Percentiles rank a stretch among this genome's conserved stretches.
phyloP scores from a whole-genome alignment of 2,329 filamentous ascomycete genomes.

The Aspergillus latus region DNA sequence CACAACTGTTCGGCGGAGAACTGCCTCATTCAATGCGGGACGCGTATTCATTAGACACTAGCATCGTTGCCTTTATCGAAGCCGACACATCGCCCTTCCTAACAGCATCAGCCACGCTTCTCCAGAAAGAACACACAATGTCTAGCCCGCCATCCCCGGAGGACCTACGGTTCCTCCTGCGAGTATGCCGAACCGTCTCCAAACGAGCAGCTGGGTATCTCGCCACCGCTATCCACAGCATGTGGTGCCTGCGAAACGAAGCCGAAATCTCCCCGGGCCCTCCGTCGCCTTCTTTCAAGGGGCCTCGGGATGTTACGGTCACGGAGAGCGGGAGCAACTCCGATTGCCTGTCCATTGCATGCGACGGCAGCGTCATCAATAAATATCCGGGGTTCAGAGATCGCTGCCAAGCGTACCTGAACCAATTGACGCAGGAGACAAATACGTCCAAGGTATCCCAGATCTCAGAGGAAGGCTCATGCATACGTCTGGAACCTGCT shows the following conservation, averaged over 20 bases:
- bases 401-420: constrained; percentile 45
- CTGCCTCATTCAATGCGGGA: constrained; percentile 56
- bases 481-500: constrained; percentile 43
- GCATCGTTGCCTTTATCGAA: constrained; percentile 59
- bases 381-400: constrained; percentile 52
- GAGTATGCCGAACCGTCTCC: constrained; percentile 55
- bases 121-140: constrained; percentile 55
- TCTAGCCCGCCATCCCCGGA: constrained; percentile 45
- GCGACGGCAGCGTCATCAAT: constrained; percentile 54
- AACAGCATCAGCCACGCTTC: constrained; percentile 42
- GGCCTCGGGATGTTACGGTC: constrained; percentile 38
- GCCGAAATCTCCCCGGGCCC: constrained; percentile 41
- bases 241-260: constrained; percentile 57
- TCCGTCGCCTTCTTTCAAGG: constrained; percentile 26
- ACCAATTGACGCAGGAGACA: constrained; percentile 39
- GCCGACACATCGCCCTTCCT: constrained; percentile 43
- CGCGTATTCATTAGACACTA: constrained; percentile 60
- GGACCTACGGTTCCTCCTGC: constrained; percentile 57
- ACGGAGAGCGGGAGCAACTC: constrained; percentile 32
- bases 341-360: constrained; percentile 48
- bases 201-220: constrained; percentile 62
- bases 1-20: constrained; percentile 57
- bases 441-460: constrained; percentile 12
- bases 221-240: constrained; percentile 62
- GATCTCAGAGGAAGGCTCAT: constrained; percentile 21